A percentile compares a stretch with the other conserved stretches of the same genome.
Conservation (phyloP, 192 early-diverging fungal genomes). For the Chytriomyces hyalinus region DNA sequence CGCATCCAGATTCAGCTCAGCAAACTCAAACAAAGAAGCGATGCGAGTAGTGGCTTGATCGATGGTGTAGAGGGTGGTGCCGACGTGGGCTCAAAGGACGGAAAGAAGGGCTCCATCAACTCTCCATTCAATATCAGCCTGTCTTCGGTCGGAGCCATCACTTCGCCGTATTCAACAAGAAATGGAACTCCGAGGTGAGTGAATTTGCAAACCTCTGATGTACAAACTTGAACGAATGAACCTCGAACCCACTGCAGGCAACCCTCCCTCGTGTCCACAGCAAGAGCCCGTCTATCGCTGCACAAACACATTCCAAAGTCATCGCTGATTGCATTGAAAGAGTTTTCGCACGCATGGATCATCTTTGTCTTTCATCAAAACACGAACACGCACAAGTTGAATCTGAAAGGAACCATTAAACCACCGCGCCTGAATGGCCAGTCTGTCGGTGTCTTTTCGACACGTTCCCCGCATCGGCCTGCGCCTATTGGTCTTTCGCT, state of each 20-base stretch:
- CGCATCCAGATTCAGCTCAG: conserved; percentile 22
- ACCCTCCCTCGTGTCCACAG: conserved; percentile 36
- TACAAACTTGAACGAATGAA: neutral
- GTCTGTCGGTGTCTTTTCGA: conserved; percentile 42
- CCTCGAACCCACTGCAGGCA: conserved; percentile 19
- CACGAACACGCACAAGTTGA: conserved; percentile 36
- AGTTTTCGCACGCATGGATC: conserved; percentile 41
- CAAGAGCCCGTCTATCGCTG: conserved; percentile 24
- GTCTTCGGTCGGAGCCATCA: conserved; percentile 8
- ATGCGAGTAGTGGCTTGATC: neutral
- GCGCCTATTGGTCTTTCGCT: conserved; percentile 41
- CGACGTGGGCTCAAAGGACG: neutral
- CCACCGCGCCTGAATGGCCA: conserved; percentile 38
- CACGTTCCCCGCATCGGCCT: conserved; percentile 40
- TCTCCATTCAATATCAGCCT: neutral
- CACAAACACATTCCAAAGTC: conserved; percentile 30
- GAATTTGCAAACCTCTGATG: no score
- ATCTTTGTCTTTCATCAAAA: conserved; percentile 45
- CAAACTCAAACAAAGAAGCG: neutral
- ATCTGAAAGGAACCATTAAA: conserved; percentile 33
- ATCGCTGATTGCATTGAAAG: conserved; percentile 17
- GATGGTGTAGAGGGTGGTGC: neutral
- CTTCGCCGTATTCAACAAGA: conserved; percentile 29
- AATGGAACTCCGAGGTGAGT: conserved; percentile 23
- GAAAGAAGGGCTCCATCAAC: no score